Base-by-base conservation (phyloP, 1,139 yeast species). In the Debaryomyces singareniensis region DNA sequence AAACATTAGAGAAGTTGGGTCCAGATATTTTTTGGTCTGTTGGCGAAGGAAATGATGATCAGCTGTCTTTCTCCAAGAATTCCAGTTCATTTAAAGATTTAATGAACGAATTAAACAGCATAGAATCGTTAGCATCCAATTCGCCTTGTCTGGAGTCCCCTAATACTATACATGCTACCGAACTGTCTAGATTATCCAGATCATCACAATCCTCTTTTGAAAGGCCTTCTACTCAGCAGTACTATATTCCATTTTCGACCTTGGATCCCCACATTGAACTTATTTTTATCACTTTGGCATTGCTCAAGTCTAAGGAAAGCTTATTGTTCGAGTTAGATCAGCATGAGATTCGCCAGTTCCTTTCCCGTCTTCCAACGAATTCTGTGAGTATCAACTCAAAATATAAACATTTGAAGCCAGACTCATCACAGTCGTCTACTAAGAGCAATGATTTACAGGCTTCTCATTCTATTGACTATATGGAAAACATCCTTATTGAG, bases 301-400 rank as follows among this genome's bases (percentile, higher is more conserved):
- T 87, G 30, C 62, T 89, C 39, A 86, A 85, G 52, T 77, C 91
- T 29, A 81, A 83, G 51, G 89, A 83, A 45, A 75, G 76, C 43
- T 75, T 81, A 24, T 66, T 89, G 35, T 68, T 85, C 39, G 96
- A 89, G 49, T 74, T 86, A 39, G 97, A 89, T 48, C 95, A 84
- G 50, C 79, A 85, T 41, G 97, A 89, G 57, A 84, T 86, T 24
- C 68, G 89, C 29, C 95, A 87, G 49, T 78, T 76, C 42, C 64
- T 89, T 38, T 75, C 78, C 33, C 70, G 82, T 34, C 63, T 61
- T 34, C 68, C 76, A 27, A 54, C 70, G 9, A 65, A 62, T 36
- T 58, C 68, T 3, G 61, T 60, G 44, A 55, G 48, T 28, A 42
- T 49, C 25, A 53, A 53, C 30, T 51, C 53, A 35, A 58, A 52